A percentile compares a stretch with the other conserved stretches of the same genome.
Conservation (phyloP, 179 eudicot genomes). For the Nepenthes alata region DNA sequence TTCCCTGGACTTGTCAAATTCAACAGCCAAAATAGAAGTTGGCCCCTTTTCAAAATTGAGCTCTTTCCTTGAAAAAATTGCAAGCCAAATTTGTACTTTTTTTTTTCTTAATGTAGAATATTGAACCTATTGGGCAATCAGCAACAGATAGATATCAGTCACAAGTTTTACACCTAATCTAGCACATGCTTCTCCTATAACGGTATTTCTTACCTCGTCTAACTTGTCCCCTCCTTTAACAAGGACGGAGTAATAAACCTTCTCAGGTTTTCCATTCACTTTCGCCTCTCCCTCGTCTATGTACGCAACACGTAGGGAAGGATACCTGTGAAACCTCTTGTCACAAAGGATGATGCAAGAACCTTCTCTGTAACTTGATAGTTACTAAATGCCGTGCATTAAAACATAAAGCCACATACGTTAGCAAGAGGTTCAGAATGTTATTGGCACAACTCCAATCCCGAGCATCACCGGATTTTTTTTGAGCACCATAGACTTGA, state of each 20-base stretch:
- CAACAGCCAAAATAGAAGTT: no score
- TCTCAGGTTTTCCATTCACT: conserved; percentile 40
- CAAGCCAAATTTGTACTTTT: no score
- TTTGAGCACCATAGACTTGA: conserved; percentile 88
- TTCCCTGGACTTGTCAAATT: no score
- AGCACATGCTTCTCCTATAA: neutral
- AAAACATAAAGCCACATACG: conserved; percentile 32
- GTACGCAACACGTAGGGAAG: conserved; percentile 87
- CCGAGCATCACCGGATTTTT: conserved; percentile 50
- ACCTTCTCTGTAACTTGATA: neutral
- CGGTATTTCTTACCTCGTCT: conserved; percentile 57
- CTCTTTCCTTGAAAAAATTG: no score
- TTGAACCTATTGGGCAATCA: no score
- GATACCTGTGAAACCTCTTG: conserved; percentile 47
- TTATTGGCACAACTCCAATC: conserved; percentile 68
- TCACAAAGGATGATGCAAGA: conserved; percentile 2
- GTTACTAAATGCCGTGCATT: neutral
- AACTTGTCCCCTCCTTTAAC: conserved; percentile 86
- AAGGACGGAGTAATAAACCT: conserved; percentile 84
- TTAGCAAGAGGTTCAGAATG: conserved; percentile 79
- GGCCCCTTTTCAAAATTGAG: no score
- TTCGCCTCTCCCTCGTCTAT: conserved; percentile 85
- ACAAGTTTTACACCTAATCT: no score
- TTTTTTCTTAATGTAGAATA: no score
- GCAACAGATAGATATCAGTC: no score